phyloP scores from a whole-genome alignment of 345 rosid species.

The Lagerstroemia speciosa region DNA sequence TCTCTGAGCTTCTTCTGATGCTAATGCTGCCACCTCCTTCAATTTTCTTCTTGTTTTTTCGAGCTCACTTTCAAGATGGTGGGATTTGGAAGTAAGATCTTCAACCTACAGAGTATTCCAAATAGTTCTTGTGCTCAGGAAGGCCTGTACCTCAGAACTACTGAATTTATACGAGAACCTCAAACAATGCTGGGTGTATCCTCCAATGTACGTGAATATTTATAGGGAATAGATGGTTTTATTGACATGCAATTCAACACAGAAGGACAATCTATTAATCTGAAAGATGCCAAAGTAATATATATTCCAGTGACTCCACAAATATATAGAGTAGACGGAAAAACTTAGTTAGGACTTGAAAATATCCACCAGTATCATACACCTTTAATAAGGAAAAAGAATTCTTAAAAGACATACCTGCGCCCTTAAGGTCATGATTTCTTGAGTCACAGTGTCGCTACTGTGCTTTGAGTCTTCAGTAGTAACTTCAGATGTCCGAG shows the following conservation, averaged over 20 bases:
- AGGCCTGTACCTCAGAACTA: background rate
- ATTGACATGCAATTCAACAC: background rate
- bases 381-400: background rate
- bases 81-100: conserved; percentile 46
- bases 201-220: background rate
- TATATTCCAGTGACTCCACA: background rate
- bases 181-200: background rate
- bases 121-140: background rate
- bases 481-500: conserved; percentile 31
- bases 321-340: background rate
- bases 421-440: conserved; percentile 45
- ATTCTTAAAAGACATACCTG: conserved; percentile 37
- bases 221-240: background rate
- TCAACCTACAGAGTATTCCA: conserved; percentile 44
- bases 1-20: conserved; percentile 79
- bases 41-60: conserved; percentile 50
- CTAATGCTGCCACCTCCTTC: conserved; percentile 59
- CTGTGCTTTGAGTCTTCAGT: conserved; percentile 42
- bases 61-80: conserved; percentile 66
- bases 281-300: background rate
- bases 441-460: conserved; percentile 40
- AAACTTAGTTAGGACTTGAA: background rate
- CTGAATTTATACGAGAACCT: background rate
- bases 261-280: background rate
- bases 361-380: background rate